Evolutionary conservation across 176 grass and related monocot species (phyloP), one percentile per base, ranked within the genome.

Genomic region (Carex cristatella): DNA sequence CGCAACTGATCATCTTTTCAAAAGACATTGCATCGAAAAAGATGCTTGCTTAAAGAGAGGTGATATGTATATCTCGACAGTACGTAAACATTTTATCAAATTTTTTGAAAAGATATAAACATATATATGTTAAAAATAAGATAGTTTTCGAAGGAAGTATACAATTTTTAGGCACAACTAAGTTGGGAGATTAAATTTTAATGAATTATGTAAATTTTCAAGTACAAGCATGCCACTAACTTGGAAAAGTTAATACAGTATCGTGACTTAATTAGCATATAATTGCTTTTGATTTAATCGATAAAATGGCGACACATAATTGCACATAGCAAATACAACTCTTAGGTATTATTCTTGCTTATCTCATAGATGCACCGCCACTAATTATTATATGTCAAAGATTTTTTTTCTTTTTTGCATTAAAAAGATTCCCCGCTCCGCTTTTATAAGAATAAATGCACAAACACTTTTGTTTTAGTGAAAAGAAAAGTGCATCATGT

Each of bases 381-480:
- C 27, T 83, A 83, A 55, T 67, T 61, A 81, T 81, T 83, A 53
- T 10, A 30, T 35, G 19, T 68, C 63, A 68, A 67, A 68, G 80
- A 5, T 54, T 66, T 66, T 83, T 60, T 33, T 66, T 66, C 33
- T 60, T 37, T 2, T 72, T 72, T 82, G 32, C 61, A 53, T 67
- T 54, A 23, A 83, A 83, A 66, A 67, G 61, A 83, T 83, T 44
- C 61, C 59, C 30, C 78, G 16, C 79, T 80, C 13, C 32, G 63
- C 78, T 81, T 81, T 44, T 42, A 18, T 76, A 12, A 76, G 48
- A 54, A 55, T 55, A 76, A 55, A 28, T 51, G 14, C 15, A 54
- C 4, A 6, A 32, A 54, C 48, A 15, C 72, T 53, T 48, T 72
- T 75, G n/a, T 75, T 75, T 75, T 28, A 75, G 44, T 54, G 71